A percentile compares a stretch with the other conserved stretches of the same genome.
Conservation (phyloP, 805 yeast species). For the Pichia scutulata region DNA sequence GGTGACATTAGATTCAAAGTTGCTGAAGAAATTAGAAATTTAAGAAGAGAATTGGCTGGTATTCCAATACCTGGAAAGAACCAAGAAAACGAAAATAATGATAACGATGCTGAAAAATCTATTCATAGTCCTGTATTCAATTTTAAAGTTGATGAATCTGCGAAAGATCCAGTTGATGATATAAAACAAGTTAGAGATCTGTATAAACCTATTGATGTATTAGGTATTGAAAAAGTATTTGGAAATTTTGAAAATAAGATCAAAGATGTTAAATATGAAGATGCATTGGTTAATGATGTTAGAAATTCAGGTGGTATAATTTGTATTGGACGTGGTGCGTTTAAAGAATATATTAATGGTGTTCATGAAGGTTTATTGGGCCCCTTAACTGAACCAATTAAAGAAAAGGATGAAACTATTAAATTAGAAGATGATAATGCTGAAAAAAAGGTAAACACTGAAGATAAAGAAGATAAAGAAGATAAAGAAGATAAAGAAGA, state of each 20-base stretch:
- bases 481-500: slow-evolving; percentile 16
- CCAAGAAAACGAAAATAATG: slow-evolving; percentile 5
- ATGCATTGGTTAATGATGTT: slow-evolving; percentile 38
- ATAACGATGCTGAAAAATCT: slow-evolving; percentile 7
- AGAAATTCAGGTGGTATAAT: slow-evolving; percentile 72
- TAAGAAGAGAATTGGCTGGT: slow-evolving; percentile 43
- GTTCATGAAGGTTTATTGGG: slow-evolving; percentile 93
- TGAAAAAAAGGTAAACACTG: slow-evolving; percentile 16
- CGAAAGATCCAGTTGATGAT: not conserved
- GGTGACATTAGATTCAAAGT: slow-evolving; percentile 80
- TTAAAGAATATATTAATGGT: slow-evolving; percentile 85
- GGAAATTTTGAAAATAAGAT: slow-evolving; percentile 12
- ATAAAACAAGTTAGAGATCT: slow-evolving; percentile 29
- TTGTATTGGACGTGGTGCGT: slow-evolving; percentile 93
- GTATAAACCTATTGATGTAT: slow-evolving; percentile 37
- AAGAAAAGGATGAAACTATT: slow-evolving; percentile 29
- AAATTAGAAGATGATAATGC: slow-evolving; percentile 9
- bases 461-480: slow-evolving; percentile 12
- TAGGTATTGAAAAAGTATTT: slow-evolving; percentile 44
- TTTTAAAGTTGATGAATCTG: slow-evolving; percentile 2
- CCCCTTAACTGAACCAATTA: slow-evolving; percentile 50
- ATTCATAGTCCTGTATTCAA: slow-evolving; percentile 8
- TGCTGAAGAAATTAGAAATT: slow-evolving; percentile 70
- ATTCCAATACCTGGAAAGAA: slow-evolving; percentile 12
- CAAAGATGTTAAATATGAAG: slow-evolving; percentile 30